These are phyloP conservation scores for Linnemannia schmuckeri DNA, from an alignment of 192 early-diverging fungal species.

Conservation along the genomic window DNA sequence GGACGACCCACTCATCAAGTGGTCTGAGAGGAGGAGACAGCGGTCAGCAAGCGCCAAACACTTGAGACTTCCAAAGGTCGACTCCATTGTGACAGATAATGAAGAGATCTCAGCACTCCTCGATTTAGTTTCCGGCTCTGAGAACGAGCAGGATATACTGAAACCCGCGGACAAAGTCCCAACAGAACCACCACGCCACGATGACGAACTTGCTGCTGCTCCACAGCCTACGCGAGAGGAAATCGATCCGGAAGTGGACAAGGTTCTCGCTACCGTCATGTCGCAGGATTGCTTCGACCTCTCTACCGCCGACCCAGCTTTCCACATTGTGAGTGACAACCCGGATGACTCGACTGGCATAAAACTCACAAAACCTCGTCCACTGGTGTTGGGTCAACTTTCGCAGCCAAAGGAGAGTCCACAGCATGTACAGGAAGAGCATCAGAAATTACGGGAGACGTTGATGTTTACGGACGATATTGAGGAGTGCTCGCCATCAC, in stretches of 20 bases:
- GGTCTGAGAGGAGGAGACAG: slow-evolving; percentile 1
- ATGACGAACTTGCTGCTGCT: background rate
- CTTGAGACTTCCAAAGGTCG: slow-evolving; percentile 18
- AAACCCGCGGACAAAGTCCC: background rate
- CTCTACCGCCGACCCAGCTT: background rate
- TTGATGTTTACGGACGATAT: slow-evolving; percentile 16
- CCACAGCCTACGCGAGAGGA: background rate
- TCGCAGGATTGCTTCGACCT: background rate
- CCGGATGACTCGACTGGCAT: background rate
- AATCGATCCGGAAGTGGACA: background rate
- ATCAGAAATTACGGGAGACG: slow-evolving; percentile 21
- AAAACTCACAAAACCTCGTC: slow-evolving; percentile 33
- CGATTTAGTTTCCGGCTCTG: slow-evolving; percentile 35
- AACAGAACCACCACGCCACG: background rate
- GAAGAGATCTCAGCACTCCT: background rate
- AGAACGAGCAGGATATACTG: slow-evolving; percentile 13
- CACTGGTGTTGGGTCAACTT: slow-evolving; percentile 18
- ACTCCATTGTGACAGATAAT: background rate
- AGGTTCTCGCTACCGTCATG: slow-evolving; percentile 1
- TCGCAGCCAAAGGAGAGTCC: background rate
- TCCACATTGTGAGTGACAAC: background rate
- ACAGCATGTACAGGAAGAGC: slow-evolving; percentile 3
- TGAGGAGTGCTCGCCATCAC: slow-evolving; percentile 7
- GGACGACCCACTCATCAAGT: background rate
- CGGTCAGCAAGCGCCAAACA: slow-evolving; percentile 10